Percentiles rank a stretch among this genome's conserved stretches.
These are phyloP conservation scores for Stemphylium vesicarium DNA, from an alignment of 2,329 filamentous ascomycete genomes.

Conservation along the genomic window DNA sequence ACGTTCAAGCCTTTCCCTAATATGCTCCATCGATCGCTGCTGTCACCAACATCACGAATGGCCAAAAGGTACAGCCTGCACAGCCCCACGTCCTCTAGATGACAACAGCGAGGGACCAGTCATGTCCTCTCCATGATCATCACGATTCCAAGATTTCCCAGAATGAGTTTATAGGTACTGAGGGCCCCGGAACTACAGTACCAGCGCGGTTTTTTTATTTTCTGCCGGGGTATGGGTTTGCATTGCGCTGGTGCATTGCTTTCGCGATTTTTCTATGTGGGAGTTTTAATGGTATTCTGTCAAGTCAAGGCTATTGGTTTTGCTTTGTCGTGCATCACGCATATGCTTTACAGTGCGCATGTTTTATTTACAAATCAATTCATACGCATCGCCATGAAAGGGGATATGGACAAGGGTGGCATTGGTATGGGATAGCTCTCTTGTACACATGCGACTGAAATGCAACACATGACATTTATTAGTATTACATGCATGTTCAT, in stretches of 20 bases:
- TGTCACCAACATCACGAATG: slow-evolving; percentile 12
- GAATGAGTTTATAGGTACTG: slow-evolving; percentile 13
- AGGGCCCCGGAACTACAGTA: slow-evolving; percentile 14
- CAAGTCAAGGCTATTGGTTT: slow-evolving; percentile 12
- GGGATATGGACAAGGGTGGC: slow-evolving; percentile 7
- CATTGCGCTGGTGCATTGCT: slow-evolving; percentile 46
- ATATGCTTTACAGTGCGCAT: neutral
- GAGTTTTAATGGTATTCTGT: slow-evolving; percentile 13
- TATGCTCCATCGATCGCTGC: slow-evolving; percentile 9
- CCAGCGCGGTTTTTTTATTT: slow-evolving; percentile 24
- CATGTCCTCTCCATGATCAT: slow-evolving; percentile 2
- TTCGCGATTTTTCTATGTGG: slow-evolving; percentile 24
- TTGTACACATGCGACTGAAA: slow-evolving; percentile 19
- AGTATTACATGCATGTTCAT: too few relatives aligned
- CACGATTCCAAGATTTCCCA: slow-evolving; percentile 15
- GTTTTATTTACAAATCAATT: slow-evolving; percentile 1
- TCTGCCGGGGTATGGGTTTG: slow-evolving; percentile 30
- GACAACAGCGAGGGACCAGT: slow-evolving; percentile 1
- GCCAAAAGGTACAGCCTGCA: neutral
- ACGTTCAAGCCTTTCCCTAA: slow-evolving; percentile 23
- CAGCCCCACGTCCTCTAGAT: slow-evolving; percentile 3
- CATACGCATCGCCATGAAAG: slow-evolving; percentile 17
- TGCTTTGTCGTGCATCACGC: slow-evolving; percentile 15
- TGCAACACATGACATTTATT: slow-evolving; percentile 8
- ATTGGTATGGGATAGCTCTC: slow-evolving; percentile 14